Conservation (phyloP, 2,329 filamentous ascomycete species). For the Cryphonectria japonica region DNA sequence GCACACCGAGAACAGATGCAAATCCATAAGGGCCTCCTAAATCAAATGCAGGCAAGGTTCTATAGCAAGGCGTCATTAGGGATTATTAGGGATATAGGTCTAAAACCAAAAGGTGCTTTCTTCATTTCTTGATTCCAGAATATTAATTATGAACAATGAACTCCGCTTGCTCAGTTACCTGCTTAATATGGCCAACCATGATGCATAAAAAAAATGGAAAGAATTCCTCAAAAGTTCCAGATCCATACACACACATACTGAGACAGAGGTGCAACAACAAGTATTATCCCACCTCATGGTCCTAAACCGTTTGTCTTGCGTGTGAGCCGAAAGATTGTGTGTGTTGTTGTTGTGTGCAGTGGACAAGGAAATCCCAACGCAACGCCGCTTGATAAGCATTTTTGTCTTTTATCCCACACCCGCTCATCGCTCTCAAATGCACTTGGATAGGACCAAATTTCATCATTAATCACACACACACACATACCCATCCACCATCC, state of each 20-base stretch:
- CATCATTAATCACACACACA: not conserved
- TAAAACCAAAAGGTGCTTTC: not conserved
- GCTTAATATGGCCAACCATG: not conserved
- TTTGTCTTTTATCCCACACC: not conserved
- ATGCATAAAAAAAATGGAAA: not conserved
- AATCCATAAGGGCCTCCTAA: not conserved
- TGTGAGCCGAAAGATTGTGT: slow-evolving; percentile 19
- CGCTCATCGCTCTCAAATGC: slow-evolving; percentile 5
- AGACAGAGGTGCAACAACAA: not conserved
- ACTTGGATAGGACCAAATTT: slow-evolving; percentile 4
- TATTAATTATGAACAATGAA: slow-evolving; percentile 23
- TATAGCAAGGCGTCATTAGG: not conserved
- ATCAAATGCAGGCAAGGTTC: slow-evolving; percentile 6
- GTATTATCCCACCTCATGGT: slow-evolving; percentile 16
- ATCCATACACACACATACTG: not conserved
- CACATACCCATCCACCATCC: not conserved
- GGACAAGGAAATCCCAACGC: not conserved
- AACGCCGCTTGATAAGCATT: slow-evolving; percentile 14
- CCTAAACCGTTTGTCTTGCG: slow-evolving; percentile 8
- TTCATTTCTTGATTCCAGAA: slow-evolving; percentile 1
- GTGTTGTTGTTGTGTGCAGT: not conserved
- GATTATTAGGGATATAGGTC: not conserved
- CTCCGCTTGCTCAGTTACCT: slow-evolving; percentile 10
- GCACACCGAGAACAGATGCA: not conserved
- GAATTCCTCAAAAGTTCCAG: slow-evolving; percentile 9